phyloP scores from a whole-genome alignment of 345 rosid genomes.

The Eucalyptus lansdowneana region DNA sequence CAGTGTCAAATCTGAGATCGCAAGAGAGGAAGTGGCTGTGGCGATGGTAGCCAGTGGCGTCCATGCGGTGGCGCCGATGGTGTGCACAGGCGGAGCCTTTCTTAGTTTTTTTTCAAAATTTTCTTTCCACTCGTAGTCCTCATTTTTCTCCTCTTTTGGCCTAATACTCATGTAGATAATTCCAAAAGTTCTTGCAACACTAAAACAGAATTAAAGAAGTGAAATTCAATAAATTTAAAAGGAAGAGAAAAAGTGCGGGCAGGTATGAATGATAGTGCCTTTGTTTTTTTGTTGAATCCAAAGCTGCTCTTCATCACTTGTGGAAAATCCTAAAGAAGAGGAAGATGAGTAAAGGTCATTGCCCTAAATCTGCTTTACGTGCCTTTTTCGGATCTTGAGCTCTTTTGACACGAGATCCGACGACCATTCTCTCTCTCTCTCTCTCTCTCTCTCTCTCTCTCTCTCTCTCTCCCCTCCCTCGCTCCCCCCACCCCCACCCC shows the following conservation, averaged over 20 bases:
- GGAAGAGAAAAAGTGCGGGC: too few species aligned
- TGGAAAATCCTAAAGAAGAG: neutral
- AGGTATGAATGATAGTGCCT: neutral
- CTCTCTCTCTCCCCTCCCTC: accelerated
- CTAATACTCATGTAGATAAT: too few species aligned
- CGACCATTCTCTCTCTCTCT: neutral
- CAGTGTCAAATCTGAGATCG: neutral
- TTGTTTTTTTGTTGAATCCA: neutral
- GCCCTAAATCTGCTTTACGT: neutral
- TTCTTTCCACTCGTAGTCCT: neutral
- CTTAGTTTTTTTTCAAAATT: neutral
- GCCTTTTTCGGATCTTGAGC: neutral
- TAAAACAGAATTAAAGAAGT: too few species aligned
- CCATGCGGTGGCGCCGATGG: neutral
- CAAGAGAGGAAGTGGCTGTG: neutral
- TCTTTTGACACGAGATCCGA: neutral
- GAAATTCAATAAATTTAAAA: too few species aligned
- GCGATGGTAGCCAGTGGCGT: neutral
- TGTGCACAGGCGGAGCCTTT: neutral
- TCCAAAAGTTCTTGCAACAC: too few species aligned
- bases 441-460: too few species aligned
- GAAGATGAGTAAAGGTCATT: neutral
- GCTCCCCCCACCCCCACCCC: accelerated
- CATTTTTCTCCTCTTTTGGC: neutral
- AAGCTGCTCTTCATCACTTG: neutral